These are phyloP conservation scores for Blastomyces emzantsi DNA, from an alignment of 2,329 filamentous ascomycete species.

Conservation along the genomic window DNA sequence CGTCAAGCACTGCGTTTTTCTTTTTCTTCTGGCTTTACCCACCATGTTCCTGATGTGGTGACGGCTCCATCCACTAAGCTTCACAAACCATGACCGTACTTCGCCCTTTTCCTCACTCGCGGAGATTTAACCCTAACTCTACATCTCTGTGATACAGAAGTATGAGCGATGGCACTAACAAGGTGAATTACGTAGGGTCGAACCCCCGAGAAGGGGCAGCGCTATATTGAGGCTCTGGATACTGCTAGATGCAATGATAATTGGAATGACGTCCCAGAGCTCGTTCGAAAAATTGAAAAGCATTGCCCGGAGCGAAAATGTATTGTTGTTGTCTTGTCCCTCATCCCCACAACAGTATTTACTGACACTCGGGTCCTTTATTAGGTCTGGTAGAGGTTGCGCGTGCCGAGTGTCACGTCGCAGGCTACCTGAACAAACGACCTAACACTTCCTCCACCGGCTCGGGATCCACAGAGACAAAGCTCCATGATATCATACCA, in stretches of 20 bases:
- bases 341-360: conserved; percentile 14
- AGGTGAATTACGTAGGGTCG: conserved; percentile 5
- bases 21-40: background rate
- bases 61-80: background rate
- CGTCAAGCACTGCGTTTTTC: background rate
- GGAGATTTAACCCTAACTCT: background rate
- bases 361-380: conserved; percentile 8
- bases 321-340: conserved; percentile 38
- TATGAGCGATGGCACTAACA: background rate
- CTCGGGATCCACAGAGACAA: conserved; percentile 23
- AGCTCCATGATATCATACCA: conserved; percentile 35
- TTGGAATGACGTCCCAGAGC: conserved; percentile 79
- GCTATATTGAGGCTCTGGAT: conserved; percentile 76
- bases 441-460: conserved; percentile 24
- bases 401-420: conserved; percentile 58
- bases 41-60: conserved; percentile 6
- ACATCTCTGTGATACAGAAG: background rate
- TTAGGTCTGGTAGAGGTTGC: conserved; percentile 61
- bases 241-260: conserved; percentile 76
- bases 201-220: conserved; percentile 60
- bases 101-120: background rate
- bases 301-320: conserved; percentile 80
- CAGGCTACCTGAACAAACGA: conserved; percentile 40
- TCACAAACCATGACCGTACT: conserved; percentile 21
- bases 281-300: conserved; percentile 88